Evolutionary conservation across 257 asterid species (phyloP), one percentile per base, ranked within the genome.

Genomic region (Nicotiana obtusifolia): DNA sequence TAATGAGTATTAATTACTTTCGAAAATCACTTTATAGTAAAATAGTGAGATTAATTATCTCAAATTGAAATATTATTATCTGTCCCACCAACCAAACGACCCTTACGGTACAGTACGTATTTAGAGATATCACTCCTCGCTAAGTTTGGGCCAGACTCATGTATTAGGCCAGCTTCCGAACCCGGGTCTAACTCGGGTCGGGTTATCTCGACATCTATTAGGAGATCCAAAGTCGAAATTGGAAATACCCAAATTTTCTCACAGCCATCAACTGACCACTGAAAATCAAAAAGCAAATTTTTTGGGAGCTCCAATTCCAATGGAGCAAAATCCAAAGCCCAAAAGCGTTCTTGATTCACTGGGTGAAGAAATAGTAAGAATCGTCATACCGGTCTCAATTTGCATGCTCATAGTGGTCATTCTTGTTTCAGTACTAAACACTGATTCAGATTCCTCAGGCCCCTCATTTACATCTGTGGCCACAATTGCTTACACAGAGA

Each of bases 331-430:
- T 81, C 81, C 83, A 49, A 41, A 69, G 54, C 91, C 97, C 88
- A 89, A 78, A 87, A 85, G 84, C 86, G 80, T 96, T 76, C 91
- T 96, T 31, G 93, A 94, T 81, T 87, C 97, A 4, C 87, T 90
- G 1, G 99, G 99, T n/a, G 98, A 94, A 86, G 99, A 96, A 89
- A 92, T 94, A 85, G 71, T 94, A 78, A 86, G 99, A 86, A 94
- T 96, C 79, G 61, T 96, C 33, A 91, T 93, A 28, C 99, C 99
- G 26, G 99, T 96, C 41, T 96, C 99, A 44, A 91, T 96, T 61
- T 96, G 99, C 87, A 96, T 96, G 98, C 84, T 94, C 7, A 81
- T 87, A 31, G 99, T 95, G 28, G 97, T 95, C 26, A 84, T 92
- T 67, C 93, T 96, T 11, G 98, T 96, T 31, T 88, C 97, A 8